Evolutionary conservation across 176 grass and related monocot genomes (phyloP).

Genomic region (Oryza officinalis): DNA sequence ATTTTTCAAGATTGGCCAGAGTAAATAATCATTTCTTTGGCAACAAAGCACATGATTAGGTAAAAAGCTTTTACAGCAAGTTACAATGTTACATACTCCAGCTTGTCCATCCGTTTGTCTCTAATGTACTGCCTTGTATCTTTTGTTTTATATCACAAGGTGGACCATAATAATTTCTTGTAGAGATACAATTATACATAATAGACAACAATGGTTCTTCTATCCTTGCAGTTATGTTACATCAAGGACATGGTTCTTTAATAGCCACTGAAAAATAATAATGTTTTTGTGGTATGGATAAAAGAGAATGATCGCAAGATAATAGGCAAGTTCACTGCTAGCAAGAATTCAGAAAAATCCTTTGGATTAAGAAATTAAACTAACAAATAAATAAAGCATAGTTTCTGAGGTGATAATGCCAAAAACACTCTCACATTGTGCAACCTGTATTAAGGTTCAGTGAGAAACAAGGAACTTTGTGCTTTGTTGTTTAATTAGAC

Average conservation of each 20-base stretch:
- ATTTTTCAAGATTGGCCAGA: conserved; percentile 38
- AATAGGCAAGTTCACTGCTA: conserved; percentile 18
- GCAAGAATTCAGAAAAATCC: not conserved
- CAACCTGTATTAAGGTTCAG: not conserved
- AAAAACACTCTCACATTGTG: not conserved
- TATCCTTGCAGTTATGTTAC: conserved; percentile 28
- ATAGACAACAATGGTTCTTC: conserved; percentile 7
- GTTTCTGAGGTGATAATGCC: not conserved
- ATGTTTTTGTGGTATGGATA: not conserved
- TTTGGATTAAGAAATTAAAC: not conserved
- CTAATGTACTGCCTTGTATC: conserved; percentile 18
- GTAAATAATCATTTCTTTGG: conserved; percentile 48
- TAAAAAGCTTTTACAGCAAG: conserved; percentile 32
- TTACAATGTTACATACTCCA: conserved; percentile 30
- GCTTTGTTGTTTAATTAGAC: not conserved
- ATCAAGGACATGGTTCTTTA: conserved; percentile 1
- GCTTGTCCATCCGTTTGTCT: conserved; percentile 11
- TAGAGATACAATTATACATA: conserved; percentile 40
- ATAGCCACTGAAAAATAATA: not conserved
- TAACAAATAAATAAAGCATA: conserved; percentile 9
- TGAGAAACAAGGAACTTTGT: not conserved
- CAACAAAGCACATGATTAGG: conserved; percentile 17
- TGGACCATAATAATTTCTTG: conserved; percentile 38
- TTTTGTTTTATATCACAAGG: conserved; percentile 28
- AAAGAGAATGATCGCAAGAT: conserved; percentile 4